A percentile compares a stretch with the other conserved stretches of the same genome.
phyloP scores from a whole-genome alignment of 495 filamentous ascomycete species.

The Lepraria neglecta region DNA sequence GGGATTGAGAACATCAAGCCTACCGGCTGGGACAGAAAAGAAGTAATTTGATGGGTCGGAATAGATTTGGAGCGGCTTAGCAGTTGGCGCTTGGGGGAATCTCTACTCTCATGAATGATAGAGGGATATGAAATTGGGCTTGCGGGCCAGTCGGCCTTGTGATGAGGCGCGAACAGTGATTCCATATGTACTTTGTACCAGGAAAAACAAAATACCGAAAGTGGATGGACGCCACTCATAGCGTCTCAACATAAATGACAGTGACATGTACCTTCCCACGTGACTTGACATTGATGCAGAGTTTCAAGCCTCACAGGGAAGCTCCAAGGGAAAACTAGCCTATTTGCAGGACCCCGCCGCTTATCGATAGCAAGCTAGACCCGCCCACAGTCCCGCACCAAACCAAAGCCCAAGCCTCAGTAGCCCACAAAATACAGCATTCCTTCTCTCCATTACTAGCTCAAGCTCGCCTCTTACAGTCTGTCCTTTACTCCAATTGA shows the following conservation, averaged over 20 bases:
- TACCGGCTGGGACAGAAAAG: conserved; percentile 74
- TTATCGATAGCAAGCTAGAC: conserved; percentile 12
- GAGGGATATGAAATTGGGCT: neutral
- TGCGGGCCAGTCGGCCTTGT: conserved; percentile 4
- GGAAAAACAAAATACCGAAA: neutral
- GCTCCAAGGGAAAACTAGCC: conserved; percentile 2
- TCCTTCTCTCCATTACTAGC: conserved; percentile 13
- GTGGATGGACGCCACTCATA: neutral
- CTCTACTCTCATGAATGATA: conserved; percentile 20
- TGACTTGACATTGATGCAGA: conserved; percentile 12
- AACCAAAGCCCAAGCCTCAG: conserved; percentile 6
- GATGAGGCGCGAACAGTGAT: neutral
- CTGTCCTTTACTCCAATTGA: conserved; percentile 21
- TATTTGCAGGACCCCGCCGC: neutral
- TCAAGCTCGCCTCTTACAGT: conserved; percentile 5
- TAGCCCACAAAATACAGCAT: conserved; percentile 8
- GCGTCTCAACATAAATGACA: neutral
- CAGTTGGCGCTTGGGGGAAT: conserved; percentile 25
- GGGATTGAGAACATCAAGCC: conserved; percentile 61
- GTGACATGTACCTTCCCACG: conserved; percentile 1
- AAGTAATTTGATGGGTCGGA: conserved; percentile 57
- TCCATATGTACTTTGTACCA: neutral
- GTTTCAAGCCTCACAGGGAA: conserved; percentile 8
- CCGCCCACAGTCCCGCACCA: conserved; percentile 11
- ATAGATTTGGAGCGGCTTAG: conserved; percentile 21